Percentiles rank a stretch among this genome's conserved stretches.
Evolutionary conservation across 305 asterid species (phyloP).

Genomic region (Solanum aculeatissimum): DNA sequence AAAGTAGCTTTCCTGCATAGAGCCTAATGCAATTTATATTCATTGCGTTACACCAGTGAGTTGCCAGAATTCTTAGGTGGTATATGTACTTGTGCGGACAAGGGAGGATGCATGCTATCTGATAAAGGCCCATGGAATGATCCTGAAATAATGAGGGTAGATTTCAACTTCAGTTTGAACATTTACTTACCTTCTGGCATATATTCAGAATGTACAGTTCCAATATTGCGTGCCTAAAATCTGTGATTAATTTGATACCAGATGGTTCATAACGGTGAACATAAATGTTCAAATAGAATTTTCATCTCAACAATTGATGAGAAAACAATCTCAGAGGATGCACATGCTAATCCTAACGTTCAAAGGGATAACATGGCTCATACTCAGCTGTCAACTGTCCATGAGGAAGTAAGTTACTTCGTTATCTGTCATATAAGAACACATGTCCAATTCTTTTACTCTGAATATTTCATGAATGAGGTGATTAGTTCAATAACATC

Average conservation of each 20-base stretch:
- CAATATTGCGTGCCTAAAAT: neutral
- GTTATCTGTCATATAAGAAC: neutral
- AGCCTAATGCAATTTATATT: neutral
- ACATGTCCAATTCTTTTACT: neutral
- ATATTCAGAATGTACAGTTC: neutral
- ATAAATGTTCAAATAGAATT: conserved; percentile 20
- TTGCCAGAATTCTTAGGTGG: conserved; percentile 98
- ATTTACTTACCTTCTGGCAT: neutral
- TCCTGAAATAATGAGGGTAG: conserved; percentile 78
- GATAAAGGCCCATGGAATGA: conserved; percentile 99
- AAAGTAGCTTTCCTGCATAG: neutral
- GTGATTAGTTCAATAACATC: neutral
- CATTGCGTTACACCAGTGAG: conserved; percentile 33
- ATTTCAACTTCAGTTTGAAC: neutral
- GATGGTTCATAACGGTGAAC: conserved; percentile 84
- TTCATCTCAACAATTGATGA: conserved; percentile 38
- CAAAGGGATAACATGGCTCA: neutral
- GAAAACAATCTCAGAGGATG: conserved; percentile 69
- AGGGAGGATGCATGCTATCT: conserved; percentile 82
- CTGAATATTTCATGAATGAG: neutral
- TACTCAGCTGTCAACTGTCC: conserved; percentile 43
- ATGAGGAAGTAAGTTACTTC: conserved; percentile 44
- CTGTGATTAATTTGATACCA: conserved; percentile 11
- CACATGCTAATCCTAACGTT: conserved; percentile 14
- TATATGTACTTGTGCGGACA: conserved; percentile 75